Evolutionary conservation across 2,329 filamentous ascomycete genomes (phyloP).

Genomic region (Pezicula rhizophila): DNA sequence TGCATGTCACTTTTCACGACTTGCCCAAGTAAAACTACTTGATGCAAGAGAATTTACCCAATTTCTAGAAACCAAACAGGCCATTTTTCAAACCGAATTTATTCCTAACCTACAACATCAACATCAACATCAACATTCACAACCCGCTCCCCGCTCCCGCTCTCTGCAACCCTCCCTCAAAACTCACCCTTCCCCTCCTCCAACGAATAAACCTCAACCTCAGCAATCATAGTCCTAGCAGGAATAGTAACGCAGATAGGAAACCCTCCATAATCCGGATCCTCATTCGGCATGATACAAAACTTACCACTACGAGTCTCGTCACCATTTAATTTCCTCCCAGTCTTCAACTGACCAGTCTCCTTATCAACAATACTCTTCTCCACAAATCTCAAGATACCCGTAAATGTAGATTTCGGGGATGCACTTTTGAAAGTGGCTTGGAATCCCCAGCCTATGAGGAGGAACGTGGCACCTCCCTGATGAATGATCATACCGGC

Average conservation of each 20-base stretch:
- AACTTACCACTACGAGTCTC: conserved; percentile 41
- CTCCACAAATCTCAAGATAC: conserved; percentile 36
- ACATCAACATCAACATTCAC: too few species aligned
- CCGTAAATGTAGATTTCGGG: conserved; percentile 32
- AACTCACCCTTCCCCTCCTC: conserved; percentile 2
- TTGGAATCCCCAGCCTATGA: conserved; percentile 40
- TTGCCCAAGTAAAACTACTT: too few species aligned
- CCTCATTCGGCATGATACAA: conserved; percentile 46
- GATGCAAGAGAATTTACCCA: too few species aligned
- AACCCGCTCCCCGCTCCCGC: too few species aligned
- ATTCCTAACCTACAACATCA: too few species aligned
- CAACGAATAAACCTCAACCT: conserved; percentile 32
- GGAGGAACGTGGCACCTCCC: conserved; percentile 33
- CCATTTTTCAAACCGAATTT: too few species aligned
- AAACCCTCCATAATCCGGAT: conserved; percentile 50
- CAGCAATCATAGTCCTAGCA: conserved; percentile 41
- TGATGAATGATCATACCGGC: conserved; percentile 37
- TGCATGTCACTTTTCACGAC: too few species aligned
- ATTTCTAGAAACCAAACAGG: too few species aligned
- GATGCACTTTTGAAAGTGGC: conserved; percentile 26
- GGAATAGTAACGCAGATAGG: conserved; percentile 49
- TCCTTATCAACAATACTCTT: conserved; percentile 31
- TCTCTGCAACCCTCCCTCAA: too few species aligned
- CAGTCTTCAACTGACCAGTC: conserved; percentile 30
- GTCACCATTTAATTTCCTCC: conserved; percentile 36